Conservation (phyloP, 164 flowering plant species). For the Kingdonia uniflora region DNA sequence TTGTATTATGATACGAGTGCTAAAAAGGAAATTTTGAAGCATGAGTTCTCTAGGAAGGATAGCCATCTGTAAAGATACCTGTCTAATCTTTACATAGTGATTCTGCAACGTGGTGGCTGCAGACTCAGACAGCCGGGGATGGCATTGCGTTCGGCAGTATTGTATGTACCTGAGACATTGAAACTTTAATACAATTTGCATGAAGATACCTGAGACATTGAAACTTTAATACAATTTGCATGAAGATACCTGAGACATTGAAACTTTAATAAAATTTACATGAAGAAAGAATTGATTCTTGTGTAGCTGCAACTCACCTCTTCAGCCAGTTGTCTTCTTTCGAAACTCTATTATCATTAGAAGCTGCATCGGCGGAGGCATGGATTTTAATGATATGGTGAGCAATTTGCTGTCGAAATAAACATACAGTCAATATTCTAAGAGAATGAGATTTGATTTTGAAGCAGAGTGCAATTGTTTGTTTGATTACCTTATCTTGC, state of each 20-base stretch:
- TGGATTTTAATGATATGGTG: constrained; percentile 88
- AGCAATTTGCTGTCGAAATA: constrained; percentile 64
- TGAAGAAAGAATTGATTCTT: not conserved
- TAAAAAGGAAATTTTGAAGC: too few species aligned
- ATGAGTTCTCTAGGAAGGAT: not conserved
- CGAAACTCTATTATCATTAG: constrained; percentile 34
- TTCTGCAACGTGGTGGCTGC: constrained; percentile 68
- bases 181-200: too few species aligned
- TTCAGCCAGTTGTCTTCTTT: constrained; percentile 95
- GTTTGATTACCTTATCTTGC: constrained; percentile 82
- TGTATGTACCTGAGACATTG: constrained; percentile 86
- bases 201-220: too few species aligned
- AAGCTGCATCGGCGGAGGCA: constrained; percentile 57
- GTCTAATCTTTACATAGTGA: constrained; percentile 84
- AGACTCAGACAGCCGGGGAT: constrained; percentile 84
- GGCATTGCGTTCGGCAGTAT: constrained; percentile 68
- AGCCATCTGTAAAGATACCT: constrained; percentile 31
- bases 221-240: too few species aligned
- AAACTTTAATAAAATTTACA: too few species aligned
- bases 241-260: too few species aligned
- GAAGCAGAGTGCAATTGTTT: not conserved
- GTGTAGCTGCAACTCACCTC: constrained; percentile 35
- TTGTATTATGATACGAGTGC: too few species aligned
- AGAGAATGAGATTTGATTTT: not conserved
- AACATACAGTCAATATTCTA: constrained; percentile 1